Evolutionary conservation across 257 asterid species (phyloP).

Genomic region (Jacaranda copaia): DNA sequence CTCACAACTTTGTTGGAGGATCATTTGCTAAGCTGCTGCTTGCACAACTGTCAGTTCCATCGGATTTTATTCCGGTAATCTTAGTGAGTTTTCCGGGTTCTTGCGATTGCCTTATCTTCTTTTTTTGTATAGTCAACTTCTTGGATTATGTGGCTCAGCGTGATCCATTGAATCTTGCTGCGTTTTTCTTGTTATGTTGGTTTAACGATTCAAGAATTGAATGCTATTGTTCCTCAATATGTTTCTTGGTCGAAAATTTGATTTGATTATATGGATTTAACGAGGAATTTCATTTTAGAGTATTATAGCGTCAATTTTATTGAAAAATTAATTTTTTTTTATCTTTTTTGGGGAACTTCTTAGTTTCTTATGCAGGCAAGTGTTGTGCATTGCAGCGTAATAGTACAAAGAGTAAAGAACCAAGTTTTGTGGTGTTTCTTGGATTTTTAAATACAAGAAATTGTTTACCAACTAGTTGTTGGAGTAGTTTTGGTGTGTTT

Average conservation of each 20-base stretch:
- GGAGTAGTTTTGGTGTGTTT: conserved; percentile 23
- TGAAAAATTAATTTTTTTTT: not conserved
- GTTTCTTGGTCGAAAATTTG: conserved; percentile 25
- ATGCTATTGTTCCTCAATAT: conserved; percentile 1
- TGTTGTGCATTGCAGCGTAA: conserved; percentile 20
- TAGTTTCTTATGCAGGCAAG: conserved; percentile 38
- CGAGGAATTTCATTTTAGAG: conserved; percentile 16
- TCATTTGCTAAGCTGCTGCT: conserved; percentile 35
- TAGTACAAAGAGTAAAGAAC: not conserved
- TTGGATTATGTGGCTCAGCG: conserved; percentile 20
- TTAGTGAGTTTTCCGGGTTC: conserved; percentile 34
- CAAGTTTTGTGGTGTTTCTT: conserved; percentile 25
- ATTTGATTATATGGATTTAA: not conserved
- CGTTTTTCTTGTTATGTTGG: not conserved
- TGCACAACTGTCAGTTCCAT: not conserved
- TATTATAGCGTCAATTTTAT: not conserved
- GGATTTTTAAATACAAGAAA: conserved; percentile 22
- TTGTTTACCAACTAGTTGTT: conserved; percentile 8
- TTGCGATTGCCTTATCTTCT: conserved; percentile 9
- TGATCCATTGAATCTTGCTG: not conserved
- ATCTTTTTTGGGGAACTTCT: not conserved
- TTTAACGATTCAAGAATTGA: conserved; percentile 26
- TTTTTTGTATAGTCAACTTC: not conserved
- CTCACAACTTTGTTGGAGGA: conserved; percentile 18
- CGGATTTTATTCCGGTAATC: conserved; percentile 20